Evolutionary conservation across 106 monocot species (phyloP), one percentile per base, ranked within the genome.

Genomic region (Phalaenopsis equestris): DNA sequence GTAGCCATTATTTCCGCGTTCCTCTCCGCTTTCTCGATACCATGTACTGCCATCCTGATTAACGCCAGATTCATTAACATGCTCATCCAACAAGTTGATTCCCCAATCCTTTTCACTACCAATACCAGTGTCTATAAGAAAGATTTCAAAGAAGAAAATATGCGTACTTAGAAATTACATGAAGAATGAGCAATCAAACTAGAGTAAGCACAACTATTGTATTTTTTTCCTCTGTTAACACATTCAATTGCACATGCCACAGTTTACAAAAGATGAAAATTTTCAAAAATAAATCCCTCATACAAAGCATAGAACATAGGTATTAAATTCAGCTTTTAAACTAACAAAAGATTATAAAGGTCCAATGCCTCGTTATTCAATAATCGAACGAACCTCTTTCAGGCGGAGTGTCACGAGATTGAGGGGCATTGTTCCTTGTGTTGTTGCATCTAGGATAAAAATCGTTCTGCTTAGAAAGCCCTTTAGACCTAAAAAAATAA

Each of bases 81-180:
- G 79, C 83, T 93, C 98, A 89, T 94, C 90, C 52, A 91, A 46
- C 77, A 99, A 73, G 86, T 90, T 94, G 84, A 99, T 99, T 41
- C 94, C 98, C 98, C 98, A 99, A 11, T 99, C 98, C 84, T 94
- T 99, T 84, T 99, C 98, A 92, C 92, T 99, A 86, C 91, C 98
- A 87, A 99, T 99, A 86, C 98, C 98, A 88, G 94, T 99, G 87
- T 99, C 98, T 99, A 90, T 76, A 85, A 83, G 81, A 57, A 84
- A 88, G 67, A 85, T 86, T 78, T 72, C 75, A 87, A 87, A 88
- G 61, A 83, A 78, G 39, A 74, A 87, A 81, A 82, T 45, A 84
- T 78, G 81, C 64, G 78, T 80, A 42, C 77, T 90, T 84, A 85
- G 84, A 80, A 82, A 61, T 76, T 57, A 83, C 12, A 78, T 23